Evolutionary conservation across 2,329 filamentous ascomycete genomes (phyloP), one percentile per base, ranked within the genome.

Genomic region (Shiraia sp.): DNA sequence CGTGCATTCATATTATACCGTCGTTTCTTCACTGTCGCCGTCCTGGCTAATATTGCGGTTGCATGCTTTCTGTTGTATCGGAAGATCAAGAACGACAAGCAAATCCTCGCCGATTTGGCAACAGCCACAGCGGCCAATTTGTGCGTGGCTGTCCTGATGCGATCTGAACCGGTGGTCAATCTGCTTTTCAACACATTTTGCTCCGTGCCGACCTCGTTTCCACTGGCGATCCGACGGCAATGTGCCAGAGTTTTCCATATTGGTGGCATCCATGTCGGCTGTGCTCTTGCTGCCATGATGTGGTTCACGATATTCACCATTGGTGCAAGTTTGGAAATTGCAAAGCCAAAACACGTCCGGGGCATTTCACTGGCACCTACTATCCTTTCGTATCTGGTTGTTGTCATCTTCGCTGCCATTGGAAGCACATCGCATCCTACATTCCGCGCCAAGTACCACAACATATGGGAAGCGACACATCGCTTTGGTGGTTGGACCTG

Each of bases 291-390:
- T 7, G 61, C 65, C 2, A 59, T 57, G 5, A 41, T 57, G 13
- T 78, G 75, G 75, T 76, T 75, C 52, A 58, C 72, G 12, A 61
- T 73, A 32, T 72, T 77, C 43, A 65, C 69, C 3, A 52, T 69
- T 8, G 57, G 70, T 13, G 55, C 70, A 12, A 62, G 61, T n/a
- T 40, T 61, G 2, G 61, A 71, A 17, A 59, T 69, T 41, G 43
- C 47, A 5, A 65, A 66, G 31, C 37, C 49, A 5, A 28, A 46
- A 6, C 32, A 42, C 1, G 30, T 49, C 4, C 51, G 62, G 8
- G 49, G 48, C 19, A 43, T 60, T n/a, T 47, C 41, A 4, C 37
- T 55, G 6, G 53, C 56, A 3, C 49, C 59, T 1, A 43, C 61
- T 7, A 40, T 64, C 2, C 33, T 70, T 3, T 66, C 64, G 0